Conservation (phyloP, 176 grass and related monocot species). For the Cocos nucifera region DNA sequence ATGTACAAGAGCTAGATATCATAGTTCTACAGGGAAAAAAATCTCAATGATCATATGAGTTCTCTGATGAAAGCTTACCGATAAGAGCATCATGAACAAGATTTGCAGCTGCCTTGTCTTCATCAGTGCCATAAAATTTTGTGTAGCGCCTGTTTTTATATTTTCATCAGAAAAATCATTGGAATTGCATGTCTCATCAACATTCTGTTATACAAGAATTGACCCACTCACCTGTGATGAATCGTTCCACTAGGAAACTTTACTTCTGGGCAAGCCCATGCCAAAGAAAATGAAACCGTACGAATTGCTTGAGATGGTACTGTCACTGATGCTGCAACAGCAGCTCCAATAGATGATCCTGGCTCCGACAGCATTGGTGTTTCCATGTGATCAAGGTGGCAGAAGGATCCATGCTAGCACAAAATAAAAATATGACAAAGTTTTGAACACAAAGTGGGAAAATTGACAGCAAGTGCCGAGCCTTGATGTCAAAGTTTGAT, state of each 20-base stretch:
- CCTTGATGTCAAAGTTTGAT: no score
- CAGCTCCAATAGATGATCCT: conserved; percentile 81
- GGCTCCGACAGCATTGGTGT: conserved; percentile 36
- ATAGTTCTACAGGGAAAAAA: no score
- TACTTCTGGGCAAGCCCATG: conserved; percentile 95
- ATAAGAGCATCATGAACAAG: conserved; percentile 85
- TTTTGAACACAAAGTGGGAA: not conserved
- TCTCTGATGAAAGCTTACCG: conserved; percentile 3
- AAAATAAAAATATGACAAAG: conserved; percentile 4
- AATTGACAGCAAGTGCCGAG: not conserved
- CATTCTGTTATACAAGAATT: not conserved
- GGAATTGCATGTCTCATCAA: not conserved
- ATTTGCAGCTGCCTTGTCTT: conserved; percentile 50
- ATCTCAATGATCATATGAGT: conserved; percentile 6
- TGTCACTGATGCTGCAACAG: conserved; percentile 73
- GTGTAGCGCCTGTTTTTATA: conserved; percentile 63
- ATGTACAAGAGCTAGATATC: no score
- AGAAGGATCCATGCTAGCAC: conserved; percentile 77
- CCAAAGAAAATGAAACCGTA: conserved; percentile 82
- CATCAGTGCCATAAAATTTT: conserved; percentile 86
- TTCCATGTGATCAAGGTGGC: conserved; percentile 58
- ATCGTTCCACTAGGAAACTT: conserved; percentile 90
- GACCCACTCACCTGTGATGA: conserved; percentile 60
- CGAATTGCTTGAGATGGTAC: conserved; percentile 46
- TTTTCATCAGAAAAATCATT: not conserved